phyloP scores from a whole-genome alignment of 192 early-diverging fungal species.

The Gorgonomyces haynaldii region DNA sequence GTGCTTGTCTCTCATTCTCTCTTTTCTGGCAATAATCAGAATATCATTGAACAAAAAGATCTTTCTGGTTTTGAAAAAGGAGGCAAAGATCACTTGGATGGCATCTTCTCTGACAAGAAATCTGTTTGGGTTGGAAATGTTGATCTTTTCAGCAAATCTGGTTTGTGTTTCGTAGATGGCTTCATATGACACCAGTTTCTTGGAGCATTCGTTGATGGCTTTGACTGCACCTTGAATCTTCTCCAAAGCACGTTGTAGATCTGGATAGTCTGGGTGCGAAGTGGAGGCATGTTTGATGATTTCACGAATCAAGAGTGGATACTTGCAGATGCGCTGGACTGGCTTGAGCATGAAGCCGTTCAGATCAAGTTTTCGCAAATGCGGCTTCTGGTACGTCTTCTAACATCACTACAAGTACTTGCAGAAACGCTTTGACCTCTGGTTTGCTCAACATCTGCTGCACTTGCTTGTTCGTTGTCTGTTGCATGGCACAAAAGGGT shows the following conservation, averaged over 20 bases:
- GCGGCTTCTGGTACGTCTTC: conserved; percentile 30
- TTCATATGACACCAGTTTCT: not conserved
- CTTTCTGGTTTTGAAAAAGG: not conserved
- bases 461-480: conserved; percentile 21
- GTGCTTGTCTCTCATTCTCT: not conserved
- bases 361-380: conserved; percentile 30
- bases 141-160: conserved; percentile 1
- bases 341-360: conserved; percentile 82
- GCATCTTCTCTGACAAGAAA: not conserved
- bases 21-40: not conserved
- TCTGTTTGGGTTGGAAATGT: not conserved
- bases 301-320: conserved; percentile 68
- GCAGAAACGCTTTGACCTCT: conserved; percentile 27
- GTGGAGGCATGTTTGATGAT: conserved; percentile 17
- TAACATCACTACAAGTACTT: conserved; percentile 17
- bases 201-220: not conserved
- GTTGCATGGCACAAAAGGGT: conserved; percentile 35
- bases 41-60: not conserved
- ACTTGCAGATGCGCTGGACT: conserved; percentile 98
- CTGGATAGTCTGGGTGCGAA: conserved; percentile 26
- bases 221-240: not conserved
- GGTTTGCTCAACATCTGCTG: conserved; percentile 20
- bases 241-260: conserved; percentile 26
- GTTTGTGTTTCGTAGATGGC: not conserved
- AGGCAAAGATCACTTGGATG: not conserved